Evolutionary conservation across 768 basidiomycete genomes (phyloP), one percentile per base, ranked within the genome.

Genomic region (Cystobasidium tubakii): DNA sequence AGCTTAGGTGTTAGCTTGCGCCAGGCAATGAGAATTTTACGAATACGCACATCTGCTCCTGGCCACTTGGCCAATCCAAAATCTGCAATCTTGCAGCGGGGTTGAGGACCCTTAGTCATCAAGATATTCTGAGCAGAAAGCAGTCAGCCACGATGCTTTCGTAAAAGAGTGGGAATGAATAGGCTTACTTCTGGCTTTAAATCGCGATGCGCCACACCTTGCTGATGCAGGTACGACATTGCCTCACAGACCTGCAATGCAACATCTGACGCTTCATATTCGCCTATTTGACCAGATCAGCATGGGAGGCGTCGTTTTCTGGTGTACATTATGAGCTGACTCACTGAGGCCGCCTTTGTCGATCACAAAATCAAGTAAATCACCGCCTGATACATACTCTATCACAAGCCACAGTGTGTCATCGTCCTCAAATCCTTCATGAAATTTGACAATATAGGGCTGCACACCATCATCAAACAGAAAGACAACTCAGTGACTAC

Each of bases 31-130:
- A 39, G 15, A 6, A 39, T 39, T 39, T 15, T 6, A 39, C 6
- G 39, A 39, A 39, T 6, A 31, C 87, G 19, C 76, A 91, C 91
- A 76, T 85, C 80, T 75, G 87, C 88, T 75, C 91, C 88, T 27
- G 91, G 87, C n/a, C 89, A 87, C 80, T 98, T 99, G 0, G 95
- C 94, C 7, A 97, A 86, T 1, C 95, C 95, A 79, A 96, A 99
- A 81, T 97, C 95, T 1, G 95, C 94, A 19, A 97, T 88, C 79
- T 97, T 97, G 77, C 91, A 87, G 0, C 82, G 81, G 0, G 89
- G 89, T 0, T 73, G 23, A 3, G 21, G 10, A 1, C 76, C 77
- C 29, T 63, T 70, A 3, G 77, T 79, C 12, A 79, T 60, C 17
- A 80, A 71, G 23, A 79, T 46, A 67, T 78, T 79, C 74, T 78